A percentile compares a stretch with the other conserved stretches of the same genome.
Conservation (phyloP, 2,329 filamentous ascomycete genomes). For the Xylariaceae sp. region DNA sequence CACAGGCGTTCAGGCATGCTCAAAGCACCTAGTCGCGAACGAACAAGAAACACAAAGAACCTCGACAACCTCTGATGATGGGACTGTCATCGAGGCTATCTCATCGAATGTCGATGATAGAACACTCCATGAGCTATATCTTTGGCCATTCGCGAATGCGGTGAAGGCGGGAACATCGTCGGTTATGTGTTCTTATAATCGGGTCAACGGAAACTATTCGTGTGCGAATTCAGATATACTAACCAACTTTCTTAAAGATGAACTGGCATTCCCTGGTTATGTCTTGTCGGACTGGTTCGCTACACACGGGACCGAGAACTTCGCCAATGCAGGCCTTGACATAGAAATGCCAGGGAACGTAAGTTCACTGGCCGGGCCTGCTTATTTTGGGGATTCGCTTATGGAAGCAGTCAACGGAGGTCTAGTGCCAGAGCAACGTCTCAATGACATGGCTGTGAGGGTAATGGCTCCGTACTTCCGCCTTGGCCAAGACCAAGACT, state of each 20-base stretch:
- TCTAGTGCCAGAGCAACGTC: slow-evolving; percentile 47
- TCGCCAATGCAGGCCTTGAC: slow-evolving; percentile 56
- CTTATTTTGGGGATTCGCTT: slow-evolving; percentile 48
- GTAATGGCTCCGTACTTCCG: slow-evolving; percentile 62
- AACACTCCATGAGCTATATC: slow-evolving; percentile 15
- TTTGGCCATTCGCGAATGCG: slow-evolving; percentile 14
- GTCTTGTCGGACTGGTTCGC: slow-evolving; percentile 53
- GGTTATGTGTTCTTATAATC: slow-evolving; percentile 17
- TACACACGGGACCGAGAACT: slow-evolving; percentile 48
- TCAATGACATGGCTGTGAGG: slow-evolving; percentile 57
- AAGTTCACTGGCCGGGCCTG: slow-evolving; percentile 38
- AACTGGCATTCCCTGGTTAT: slow-evolving; percentile 52
- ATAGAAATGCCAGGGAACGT: slow-evolving; percentile 12
- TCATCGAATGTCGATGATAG: slow-evolving; percentile 9
- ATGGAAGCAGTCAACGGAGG: slow-evolving; percentile 54
- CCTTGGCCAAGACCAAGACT: slow-evolving; percentile 55
- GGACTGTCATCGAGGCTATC: background rate
- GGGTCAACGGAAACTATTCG: slow-evolving; percentile 48
- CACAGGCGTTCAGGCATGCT: slow-evolving; percentile 38
- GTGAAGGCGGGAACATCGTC: slow-evolving; percentile 4
- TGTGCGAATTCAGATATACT: slow-evolving; percentile 34
- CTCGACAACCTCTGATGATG: background rate
- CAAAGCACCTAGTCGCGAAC: slow-evolving; percentile 67
- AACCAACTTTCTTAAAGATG: slow-evolving; percentile 46
- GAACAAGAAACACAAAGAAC: slow-evolving; percentile 70